Percentiles rank a stretch among this genome's conserved stretches.
Conservation (phyloP, 148 eudicot genomes). For the Heliosperma pusillum region DNA sequence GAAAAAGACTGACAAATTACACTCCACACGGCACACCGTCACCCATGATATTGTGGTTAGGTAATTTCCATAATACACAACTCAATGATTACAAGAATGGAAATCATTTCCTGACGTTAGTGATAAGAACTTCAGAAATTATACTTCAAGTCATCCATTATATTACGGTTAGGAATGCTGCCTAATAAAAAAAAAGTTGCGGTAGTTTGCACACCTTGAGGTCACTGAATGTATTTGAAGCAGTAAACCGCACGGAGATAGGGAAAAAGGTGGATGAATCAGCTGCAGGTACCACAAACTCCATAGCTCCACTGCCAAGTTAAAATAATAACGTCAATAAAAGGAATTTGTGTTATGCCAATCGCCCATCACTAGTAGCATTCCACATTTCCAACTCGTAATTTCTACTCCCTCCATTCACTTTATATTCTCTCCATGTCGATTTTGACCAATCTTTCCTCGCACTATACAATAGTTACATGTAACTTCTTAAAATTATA, state of each 20-base stretch:
- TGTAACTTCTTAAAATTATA: background rate
- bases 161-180: background rate
- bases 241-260: slow-evolving; percentile 78
- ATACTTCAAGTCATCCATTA: background rate
- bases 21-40: background rate
- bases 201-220: slow-evolving; percentile 51
- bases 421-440: background rate
- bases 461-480: too few species aligned
- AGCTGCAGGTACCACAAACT: slow-evolving; percentile 87
- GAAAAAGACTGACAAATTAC: background rate
- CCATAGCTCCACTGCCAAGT: slow-evolving; percentile 82
- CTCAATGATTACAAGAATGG: too few species aligned
- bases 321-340: background rate
- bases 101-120: too few species aligned
- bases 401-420: background rate
- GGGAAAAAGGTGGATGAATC: slow-evolving; percentile 88
- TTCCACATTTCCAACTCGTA: background rate
- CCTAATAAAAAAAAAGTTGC: background rate
- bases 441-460: background rate
- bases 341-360: background rate
- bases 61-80: too few species aligned
- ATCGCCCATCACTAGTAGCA: background rate
- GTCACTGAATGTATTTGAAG: slow-evolving; percentile 80
- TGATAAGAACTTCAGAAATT: too few species aligned
- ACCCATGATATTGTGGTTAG: background rate